Evolutionary conservation across 805 yeast genomes (phyloP).

Genomic region (Zygoascus bituminiphila): DNA sequence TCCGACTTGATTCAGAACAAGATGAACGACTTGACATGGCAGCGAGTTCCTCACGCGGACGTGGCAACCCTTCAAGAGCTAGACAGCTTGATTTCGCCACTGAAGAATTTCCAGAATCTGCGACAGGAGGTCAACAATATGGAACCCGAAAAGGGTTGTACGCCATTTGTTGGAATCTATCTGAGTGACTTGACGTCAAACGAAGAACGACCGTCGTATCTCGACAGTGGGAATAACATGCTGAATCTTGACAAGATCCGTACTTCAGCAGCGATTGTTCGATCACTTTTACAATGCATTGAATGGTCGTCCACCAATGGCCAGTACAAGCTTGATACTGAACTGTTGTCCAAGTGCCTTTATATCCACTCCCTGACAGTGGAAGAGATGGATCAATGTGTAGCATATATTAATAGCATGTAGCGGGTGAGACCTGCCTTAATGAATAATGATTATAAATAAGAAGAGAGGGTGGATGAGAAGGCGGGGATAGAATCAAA

Average conservation of each 20-base stretch:
- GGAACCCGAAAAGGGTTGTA: slow-evolving; percentile 62
- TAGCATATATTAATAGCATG: slow-evolving; percentile 8
- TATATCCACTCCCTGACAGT: slow-evolving; percentile 44
- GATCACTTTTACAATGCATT: slow-evolving; percentile 67
- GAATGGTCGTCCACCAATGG: slow-evolving; percentile 64
- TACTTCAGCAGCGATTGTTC: slow-evolving; percentile 67
- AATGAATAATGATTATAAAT: not conserved
- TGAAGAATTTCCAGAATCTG: slow-evolving; percentile 60
- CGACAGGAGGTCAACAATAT: slow-evolving; percentile 55
- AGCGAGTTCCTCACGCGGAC: slow-evolving; percentile 63
- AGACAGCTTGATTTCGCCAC: slow-evolving; percentile 65
- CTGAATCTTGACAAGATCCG: slow-evolving; percentile 74
- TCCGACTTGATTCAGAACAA: slow-evolving; percentile 48
- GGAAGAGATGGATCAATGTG: slow-evolving; percentile 23
- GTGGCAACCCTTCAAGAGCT: slow-evolving; percentile 55
- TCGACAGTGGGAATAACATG: slow-evolving; percentile 28
- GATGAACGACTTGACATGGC: slow-evolving; percentile 60
- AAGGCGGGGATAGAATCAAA: too few species aligned
- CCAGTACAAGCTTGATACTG: slow-evolving; percentile 43
- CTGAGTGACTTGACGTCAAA: slow-evolving; percentile 75
- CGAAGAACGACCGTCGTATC: slow-evolving; percentile 48
- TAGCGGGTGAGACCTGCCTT: not conserved
- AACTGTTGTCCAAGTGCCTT: slow-evolving; percentile 72
- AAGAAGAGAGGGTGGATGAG: too few species aligned
- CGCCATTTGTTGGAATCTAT: slow-evolving; percentile 85